Base-by-base conservation (phyloP, 345 rosid genomes). In the Gossypium rotundifolium region DNA sequence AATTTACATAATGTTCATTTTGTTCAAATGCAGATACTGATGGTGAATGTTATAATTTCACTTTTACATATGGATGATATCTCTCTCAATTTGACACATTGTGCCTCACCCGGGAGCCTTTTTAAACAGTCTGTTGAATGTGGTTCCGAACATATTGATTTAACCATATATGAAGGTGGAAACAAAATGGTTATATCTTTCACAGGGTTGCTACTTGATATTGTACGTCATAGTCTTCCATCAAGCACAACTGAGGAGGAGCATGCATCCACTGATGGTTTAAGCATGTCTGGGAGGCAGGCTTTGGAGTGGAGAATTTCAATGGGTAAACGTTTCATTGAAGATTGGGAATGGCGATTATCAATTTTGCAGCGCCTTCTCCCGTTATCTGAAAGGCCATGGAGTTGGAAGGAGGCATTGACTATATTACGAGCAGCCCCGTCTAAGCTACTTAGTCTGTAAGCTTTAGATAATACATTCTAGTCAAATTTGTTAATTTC, bases 271-370 rank as follows among this genome's bases (percentile, higher is more conserved):
- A 85, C 77, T 84, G 93, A 83, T 71, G 85, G 80, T 62, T 79
- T 83, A 74, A 87, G 82, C 82, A 70, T 71, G 48, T 87, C 81
- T 75, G 90, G 84, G 79, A 91, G 79, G 78, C 90, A 85, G 75
- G 98, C 98, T 61, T 85, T 94, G 78, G 98, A 94, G 78, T 92
- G 98, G 98, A 89, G 93, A 86, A 84, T 88, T 74, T 81, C 95
- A 59, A 63, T 83, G 76, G 89, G 89, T 74, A 89, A 77, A 80
- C 85, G 78, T 77, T 92, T 92, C 76, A 83, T 92, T 83, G 98
- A 94, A 79, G 98, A 94, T 82, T 91, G 95, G 93, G 91, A 92
- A 77, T 94, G 98, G 98, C 86, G 98, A 60, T 79, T 94, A 79
- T 88, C 98, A 73, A 81, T 92, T 80, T 88, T 94, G 88, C 97